phyloP scores from a whole-genome alignment of 1,139 yeast species.

The Entelexis sorbosivorans region DNA sequence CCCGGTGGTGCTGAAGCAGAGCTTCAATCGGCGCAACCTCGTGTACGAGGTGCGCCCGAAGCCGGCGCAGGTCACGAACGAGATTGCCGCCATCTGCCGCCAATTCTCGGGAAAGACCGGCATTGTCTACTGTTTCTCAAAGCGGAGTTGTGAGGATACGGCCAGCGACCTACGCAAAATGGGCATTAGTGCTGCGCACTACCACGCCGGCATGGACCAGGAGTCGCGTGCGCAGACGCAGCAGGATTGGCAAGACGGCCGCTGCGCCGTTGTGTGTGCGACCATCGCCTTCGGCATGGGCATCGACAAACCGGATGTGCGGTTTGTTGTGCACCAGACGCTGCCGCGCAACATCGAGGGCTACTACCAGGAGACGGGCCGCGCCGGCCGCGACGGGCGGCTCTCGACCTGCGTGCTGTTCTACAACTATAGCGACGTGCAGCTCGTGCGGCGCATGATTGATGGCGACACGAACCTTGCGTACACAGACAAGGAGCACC shows the following conservation, averaged over 20 bases:
- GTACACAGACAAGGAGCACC: constrained; percentile 59
- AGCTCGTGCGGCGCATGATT: constrained; percentile 59
- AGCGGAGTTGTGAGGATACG: constrained; percentile 76
- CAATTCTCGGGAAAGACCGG: constrained; percentile 58
- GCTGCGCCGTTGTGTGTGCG: constrained; percentile 47
- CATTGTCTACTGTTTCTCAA: constrained; percentile 86
- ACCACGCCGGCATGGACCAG: constrained; percentile 89
- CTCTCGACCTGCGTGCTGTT: constrained; percentile 69
- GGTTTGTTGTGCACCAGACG: constrained; percentile 75
- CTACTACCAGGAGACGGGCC: constrained; percentile 85
- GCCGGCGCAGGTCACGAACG: constrained; percentile 41
- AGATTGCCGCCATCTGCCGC: constrained; percentile 44
- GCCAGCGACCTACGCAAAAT: constrained; percentile 46
- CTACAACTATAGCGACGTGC: constrained; percentile 33
- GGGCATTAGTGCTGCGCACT: constrained; percentile 62
- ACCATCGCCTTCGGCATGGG: constrained; percentile 97
- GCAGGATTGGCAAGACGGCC: constrained; percentile 66
- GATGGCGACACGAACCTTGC: constrained; percentile 63
- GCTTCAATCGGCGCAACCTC: constrained; percentile 82
- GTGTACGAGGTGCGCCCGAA: constrained; percentile 62
- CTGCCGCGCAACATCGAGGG: constrained; percentile 82
- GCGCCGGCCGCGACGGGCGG: constrained; percentile 89
- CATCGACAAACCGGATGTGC: constrained; percentile 81
- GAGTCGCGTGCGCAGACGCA: constrained; percentile 65
- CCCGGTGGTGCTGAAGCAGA: constrained; percentile 46